Evolutionary conservation across 768 basidiomycete species (phyloP).

Genomic region (Lanmaoa rubissima): DNA sequence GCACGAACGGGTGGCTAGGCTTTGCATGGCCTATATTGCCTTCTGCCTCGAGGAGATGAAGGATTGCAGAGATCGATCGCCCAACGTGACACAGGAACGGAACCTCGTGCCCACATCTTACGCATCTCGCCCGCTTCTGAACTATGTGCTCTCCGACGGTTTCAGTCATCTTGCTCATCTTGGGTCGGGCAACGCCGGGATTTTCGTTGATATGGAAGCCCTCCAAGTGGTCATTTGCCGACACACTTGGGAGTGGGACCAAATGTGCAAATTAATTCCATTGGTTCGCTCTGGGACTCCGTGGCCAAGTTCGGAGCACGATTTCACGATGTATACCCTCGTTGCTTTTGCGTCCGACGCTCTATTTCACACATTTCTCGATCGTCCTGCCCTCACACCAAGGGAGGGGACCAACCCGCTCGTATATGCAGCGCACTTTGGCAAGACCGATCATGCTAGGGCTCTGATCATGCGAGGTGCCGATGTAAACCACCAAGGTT

Average conservation of each 20-base stretch:
- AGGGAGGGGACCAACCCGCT: slow-evolving; percentile 9
- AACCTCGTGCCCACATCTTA: not conserved
- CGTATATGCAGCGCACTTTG: slow-evolving; percentile 6
- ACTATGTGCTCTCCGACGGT: slow-evolving; percentile 11
- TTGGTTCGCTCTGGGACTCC: not conserved
- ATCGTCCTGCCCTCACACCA: not conserved
- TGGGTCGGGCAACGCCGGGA: not conserved
- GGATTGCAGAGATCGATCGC: not conserved
- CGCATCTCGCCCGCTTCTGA: not conserved
- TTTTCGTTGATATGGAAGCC: slow-evolving; percentile 1
- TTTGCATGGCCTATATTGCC: slow-evolving; percentile 8
- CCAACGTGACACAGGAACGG: not conserved
- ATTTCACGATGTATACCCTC: slow-evolving; percentile 3
- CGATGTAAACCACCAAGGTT: not conserved
- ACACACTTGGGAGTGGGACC: slow-evolving; percentile 4
- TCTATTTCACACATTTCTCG: not conserved
- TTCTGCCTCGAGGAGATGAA: slow-evolving; percentile 7
- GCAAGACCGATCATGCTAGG: not conserved
- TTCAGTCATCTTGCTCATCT: slow-evolving; percentile 9
- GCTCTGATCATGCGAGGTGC: not conserved
- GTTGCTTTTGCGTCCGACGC: slow-evolving; percentile 1
- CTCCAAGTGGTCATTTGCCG: not conserved
- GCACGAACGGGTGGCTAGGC: slow-evolving; percentile 4
- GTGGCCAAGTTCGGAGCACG: slow-evolving; percentile 7
- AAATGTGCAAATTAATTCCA: not conserved